Percentiles rank a stretch among this genome's conserved stretches.
These are phyloP conservation scores for Trypanosoma congolense DNA, from an alignment of 208 protist species.

Conservation along the genomic window DNA sequence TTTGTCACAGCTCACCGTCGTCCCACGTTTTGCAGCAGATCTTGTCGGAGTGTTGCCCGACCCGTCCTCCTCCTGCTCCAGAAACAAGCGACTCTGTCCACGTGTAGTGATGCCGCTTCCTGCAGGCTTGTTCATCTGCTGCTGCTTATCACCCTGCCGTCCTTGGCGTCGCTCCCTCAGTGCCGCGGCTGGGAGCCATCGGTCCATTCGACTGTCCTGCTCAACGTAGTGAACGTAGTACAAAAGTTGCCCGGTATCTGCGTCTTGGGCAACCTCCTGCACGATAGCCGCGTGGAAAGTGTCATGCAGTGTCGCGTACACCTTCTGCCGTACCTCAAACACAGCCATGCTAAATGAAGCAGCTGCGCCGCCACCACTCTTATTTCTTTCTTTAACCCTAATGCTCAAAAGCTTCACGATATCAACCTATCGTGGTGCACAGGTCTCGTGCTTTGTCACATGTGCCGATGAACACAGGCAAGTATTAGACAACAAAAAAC, in stretches of 20 bases:
- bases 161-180: slow-evolving; percentile 66
- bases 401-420: too few species aligned
- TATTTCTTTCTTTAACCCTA: too few species aligned
- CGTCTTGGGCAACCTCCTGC: slow-evolving; percentile 61
- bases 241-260: slow-evolving; percentile 33
- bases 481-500: too few species aligned
- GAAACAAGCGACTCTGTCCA: slow-evolving; percentile 48
- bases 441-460: too few species aligned
- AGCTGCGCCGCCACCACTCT: too few species aligned
- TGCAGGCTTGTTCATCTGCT: slow-evolving; percentile 22
- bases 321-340: slow-evolving; percentile 77
- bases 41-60: slow-evolving; percentile 1
- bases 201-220: slow-evolving; percentile 85
- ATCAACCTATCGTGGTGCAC: too few species aligned
- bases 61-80: slow-evolving; percentile 17
- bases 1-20: slow-evolving; percentile 48
- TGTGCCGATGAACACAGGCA: too few species aligned
- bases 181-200: slow-evolving; percentile 72
- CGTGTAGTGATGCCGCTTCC: slow-evolving; percentile 58
- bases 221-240: slow-evolving; percentile 90
- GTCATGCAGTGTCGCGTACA: slow-evolving; percentile 74
- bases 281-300: slow-evolving; percentile 77
- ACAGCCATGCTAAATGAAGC: slow-evolving; percentile 20
- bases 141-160: slow-evolving; percentile 32
- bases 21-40: slow-evolving; percentile 44